Conservation (phyloP, 768 basidiomycete species). For the Hirschioporus abietinus region DNA sequence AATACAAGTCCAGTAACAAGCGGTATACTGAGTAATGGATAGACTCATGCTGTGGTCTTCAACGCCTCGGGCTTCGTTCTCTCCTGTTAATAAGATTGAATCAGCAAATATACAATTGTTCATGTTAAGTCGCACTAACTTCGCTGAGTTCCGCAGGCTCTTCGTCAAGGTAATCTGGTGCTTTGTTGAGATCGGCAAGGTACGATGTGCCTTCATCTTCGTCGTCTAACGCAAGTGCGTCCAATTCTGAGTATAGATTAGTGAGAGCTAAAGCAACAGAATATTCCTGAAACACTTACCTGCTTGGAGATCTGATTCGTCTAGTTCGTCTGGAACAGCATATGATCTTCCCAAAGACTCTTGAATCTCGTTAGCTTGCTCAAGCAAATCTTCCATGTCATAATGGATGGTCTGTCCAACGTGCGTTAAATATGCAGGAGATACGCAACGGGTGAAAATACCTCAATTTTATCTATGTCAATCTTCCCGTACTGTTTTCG, state of each 20-base stretch:
- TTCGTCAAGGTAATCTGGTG: conserved; percentile 91
- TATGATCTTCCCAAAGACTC: conserved; percentile 92
- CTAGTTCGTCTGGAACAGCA: conserved; percentile 94
- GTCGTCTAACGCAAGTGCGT: conserved; percentile 86
- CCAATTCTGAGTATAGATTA: conserved; percentile 60
- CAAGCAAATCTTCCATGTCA: conserved; percentile 96
- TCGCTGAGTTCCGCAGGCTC: conserved; percentile 67
- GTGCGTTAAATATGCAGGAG: not conserved
- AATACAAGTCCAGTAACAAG: not conserved
- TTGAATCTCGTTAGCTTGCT: conserved; percentile 97
- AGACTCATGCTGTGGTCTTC: conserved; percentile 3
- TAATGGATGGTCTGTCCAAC: conserved; percentile 77
- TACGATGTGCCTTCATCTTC: conserved; percentile 92
- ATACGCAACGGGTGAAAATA: conserved; percentile 22
- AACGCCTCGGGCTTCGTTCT: not conserved
- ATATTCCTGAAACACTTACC: conserved; percentile 41
- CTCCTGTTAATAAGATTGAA: conserved; percentile 33
- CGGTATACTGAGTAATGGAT: not conserved
- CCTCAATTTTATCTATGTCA: conserved; percentile 98
- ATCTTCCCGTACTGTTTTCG: conserved; percentile 96
- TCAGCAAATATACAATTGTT: not conserved
- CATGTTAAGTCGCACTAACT: conserved; percentile 27
- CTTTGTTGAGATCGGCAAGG: conserved; percentile 77
- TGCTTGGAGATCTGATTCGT: conserved; percentile 96
- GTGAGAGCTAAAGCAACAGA: not conserved